phyloP scores from a whole-genome alignment of 345 rosid species.

The Angophora floribunda region DNA sequence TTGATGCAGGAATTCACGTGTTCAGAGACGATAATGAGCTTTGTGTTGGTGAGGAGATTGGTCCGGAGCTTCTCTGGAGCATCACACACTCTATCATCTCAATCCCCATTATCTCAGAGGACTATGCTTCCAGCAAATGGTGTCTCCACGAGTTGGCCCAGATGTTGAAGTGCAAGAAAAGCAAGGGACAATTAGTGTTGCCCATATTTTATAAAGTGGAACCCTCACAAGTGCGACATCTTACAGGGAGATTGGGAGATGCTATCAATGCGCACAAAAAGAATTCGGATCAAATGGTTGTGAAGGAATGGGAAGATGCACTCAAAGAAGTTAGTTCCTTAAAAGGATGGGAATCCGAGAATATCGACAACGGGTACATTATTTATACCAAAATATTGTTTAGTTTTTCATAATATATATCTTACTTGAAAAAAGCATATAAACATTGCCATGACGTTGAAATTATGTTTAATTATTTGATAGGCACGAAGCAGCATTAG shows the following conservation, averaged over 20 bases:
- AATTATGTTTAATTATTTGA: neutral
- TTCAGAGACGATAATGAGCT: neutral
- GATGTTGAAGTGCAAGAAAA: neutral
- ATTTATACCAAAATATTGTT: neutral
- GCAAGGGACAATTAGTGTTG: neutral
- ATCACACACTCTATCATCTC: neutral
- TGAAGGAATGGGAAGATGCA: neutral
- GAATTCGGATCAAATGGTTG: neutral
- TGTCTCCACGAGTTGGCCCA: neutral
- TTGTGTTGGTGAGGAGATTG: neutral
- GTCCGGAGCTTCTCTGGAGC: neutral
- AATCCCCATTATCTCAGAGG: neutral
- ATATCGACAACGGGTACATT: neutral
- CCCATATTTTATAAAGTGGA: neutral
- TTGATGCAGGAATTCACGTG: neutral
- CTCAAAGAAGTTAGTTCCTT: neutral
- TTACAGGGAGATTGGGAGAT: neutral
- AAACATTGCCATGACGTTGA: neutral
- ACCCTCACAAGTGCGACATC: neutral
- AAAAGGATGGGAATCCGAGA: neutral
- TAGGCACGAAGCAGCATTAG: neutral
- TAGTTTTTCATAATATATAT: neutral
- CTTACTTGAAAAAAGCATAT: neutral
- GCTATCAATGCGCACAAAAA: neutral
- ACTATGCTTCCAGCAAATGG: neutral